Conservation (phyloP, 2,329 filamentous ascomycete genomes). For the Aspergillus sp. region DNA sequence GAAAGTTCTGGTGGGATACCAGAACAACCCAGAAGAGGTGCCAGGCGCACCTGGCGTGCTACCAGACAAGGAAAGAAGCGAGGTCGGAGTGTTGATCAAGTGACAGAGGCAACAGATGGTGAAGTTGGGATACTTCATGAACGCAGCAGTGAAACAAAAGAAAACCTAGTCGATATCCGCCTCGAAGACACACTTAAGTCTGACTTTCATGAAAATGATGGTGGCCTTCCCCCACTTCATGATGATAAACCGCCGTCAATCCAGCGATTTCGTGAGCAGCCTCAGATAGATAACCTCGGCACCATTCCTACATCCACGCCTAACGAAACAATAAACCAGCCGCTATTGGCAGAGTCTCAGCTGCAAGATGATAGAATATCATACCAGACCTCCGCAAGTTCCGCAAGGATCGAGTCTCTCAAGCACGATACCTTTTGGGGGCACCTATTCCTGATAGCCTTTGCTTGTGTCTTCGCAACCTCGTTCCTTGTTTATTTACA, state of each 20-base stretch:
- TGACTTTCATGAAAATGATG: conserved; percentile 41
- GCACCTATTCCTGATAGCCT: conserved; percentile 80
- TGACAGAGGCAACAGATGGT: conserved; percentile 38
- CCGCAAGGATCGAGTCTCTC: conserved; percentile 67
- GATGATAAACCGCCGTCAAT: conserved; percentile 55
- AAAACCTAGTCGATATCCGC: conserved; percentile 78
- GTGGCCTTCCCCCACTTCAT: conserved; percentile 37
- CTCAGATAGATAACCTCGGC: conserved; percentile 38
- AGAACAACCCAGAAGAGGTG: conserved; percentile 49
- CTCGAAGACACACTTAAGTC: conserved; percentile 64
- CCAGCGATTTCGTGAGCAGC: conserved; percentile 54
- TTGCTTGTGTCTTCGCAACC: conserved; percentile 82
- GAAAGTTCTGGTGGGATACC: conserved; percentile 34
- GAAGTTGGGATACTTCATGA: conserved; percentile 29
- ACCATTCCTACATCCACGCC: conserved; percentile 47
- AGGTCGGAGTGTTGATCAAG: conserved; percentile 33
- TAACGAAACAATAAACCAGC: conserved; percentile 53
- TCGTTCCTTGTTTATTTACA: conserved; percentile 89
- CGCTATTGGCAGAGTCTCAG: conserved; percentile 45
- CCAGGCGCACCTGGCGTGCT: conserved; percentile 58
- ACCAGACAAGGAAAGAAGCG: conserved; percentile 44
- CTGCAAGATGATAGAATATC: conserved; percentile 52
- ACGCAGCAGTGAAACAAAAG: conserved; percentile 59
- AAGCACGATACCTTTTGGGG: conserved; percentile 89
- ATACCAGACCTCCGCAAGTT: conserved; percentile 57